Percentiles rank a stretch among this genome's conserved stretches.
These are phyloP conservation scores for Myxozyma monticola DNA, from an alignment of 805 yeast species.

Conservation along the genomic window DNA sequence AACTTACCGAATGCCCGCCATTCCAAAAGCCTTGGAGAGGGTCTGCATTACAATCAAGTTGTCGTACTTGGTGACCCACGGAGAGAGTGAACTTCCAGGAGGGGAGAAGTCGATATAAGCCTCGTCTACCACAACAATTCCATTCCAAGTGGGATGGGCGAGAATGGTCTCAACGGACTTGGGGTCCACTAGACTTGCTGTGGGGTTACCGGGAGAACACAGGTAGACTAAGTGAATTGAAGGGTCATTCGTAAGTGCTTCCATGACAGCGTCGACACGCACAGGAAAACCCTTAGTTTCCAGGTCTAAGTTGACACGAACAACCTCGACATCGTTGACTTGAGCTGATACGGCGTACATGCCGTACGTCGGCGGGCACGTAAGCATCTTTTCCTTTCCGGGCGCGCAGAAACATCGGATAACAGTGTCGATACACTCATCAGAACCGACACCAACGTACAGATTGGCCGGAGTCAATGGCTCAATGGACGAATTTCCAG, in stretches of 20 bases:
- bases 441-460: conserved; percentile 96
- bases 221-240: conserved; percentile 73
- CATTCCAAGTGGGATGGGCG: conserved; percentile 57
- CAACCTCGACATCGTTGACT: conserved; percentile 81
- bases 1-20: conserved; percentile 83
- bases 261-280: conserved; percentile 56
- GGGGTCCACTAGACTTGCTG: conserved; percentile 63
- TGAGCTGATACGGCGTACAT: conserved; percentile 92
- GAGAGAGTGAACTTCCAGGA: conserved; percentile 66
- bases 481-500: conserved; percentile 31
- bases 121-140: conserved; percentile 80
- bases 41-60: conserved; percentile 89
- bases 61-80: conserved; percentile 77
- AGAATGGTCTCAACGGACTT: conserved; percentile 52
- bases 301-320: conserved; percentile 70
- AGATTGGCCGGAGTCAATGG: conserved; percentile 63
- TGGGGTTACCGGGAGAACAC: conserved; percentile 97
- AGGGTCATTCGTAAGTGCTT: conserved; percentile 55
- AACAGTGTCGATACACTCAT: conserved; percentile 87
- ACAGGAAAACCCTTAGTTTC: conserved; percentile 56
- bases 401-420: conserved; percentile 85
- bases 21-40: conserved; percentile 89
- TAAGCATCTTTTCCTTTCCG: conserved; percentile 74
- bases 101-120: conserved; percentile 89
- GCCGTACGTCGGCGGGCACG: conserved; percentile 95